These are phyloP conservation scores for Globisporangium acanthophoron DNA, from an alignment of 352 stramenopile genomes.

Conservation along the genomic window DNA sequence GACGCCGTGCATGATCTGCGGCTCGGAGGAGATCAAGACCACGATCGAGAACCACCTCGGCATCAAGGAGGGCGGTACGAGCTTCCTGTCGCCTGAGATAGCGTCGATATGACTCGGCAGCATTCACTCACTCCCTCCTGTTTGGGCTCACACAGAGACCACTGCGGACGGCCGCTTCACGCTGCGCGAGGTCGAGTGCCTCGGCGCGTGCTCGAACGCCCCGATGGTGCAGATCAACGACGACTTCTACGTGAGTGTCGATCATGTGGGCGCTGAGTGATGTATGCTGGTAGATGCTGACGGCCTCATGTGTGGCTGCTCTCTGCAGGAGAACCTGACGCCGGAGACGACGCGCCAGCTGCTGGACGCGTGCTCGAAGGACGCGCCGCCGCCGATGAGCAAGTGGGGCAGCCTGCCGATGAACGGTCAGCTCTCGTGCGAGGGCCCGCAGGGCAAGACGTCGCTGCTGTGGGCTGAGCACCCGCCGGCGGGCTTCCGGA, in stretches of 20 bases:
- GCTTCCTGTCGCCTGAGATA: too few species aligned
- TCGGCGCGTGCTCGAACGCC: slow-evolving; percentile 98
- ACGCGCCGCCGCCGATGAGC: slow-evolving; percentile 91
- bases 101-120: too few species aligned
- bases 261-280: too few species aligned
- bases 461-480: slow-evolving; percentile 85
- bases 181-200: slow-evolving; percentile 98
- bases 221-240: slow-evolving; percentile 99
- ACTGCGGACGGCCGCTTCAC: slow-evolving; percentile 86
- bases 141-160: slow-evolving; percentile 34
- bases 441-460: slow-evolving; percentile 96
- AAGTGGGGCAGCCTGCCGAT: slow-evolving; percentile 98
- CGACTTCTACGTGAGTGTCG: slow-evolving; percentile 87
- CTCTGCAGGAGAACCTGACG: slow-evolving; percentile 95
- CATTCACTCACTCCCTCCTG: neutral
- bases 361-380: slow-evolving; percentile 95
- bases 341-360: slow-evolving; percentile 96
- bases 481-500: slow-evolving; percentile 83
- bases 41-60: slow-evolving; percentile 96
- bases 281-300: too few species aligned
- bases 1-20: slow-evolving; percentile 99
- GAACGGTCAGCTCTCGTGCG: slow-evolving; percentile 99
- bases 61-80: slow-evolving; percentile 93
- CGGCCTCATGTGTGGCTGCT: neutral
- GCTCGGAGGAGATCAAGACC: slow-evolving; percentile 98